phyloP scores from a whole-genome alignment of 2,329 filamentous ascomycete species.

The Trichoderma oligosporum region DNA sequence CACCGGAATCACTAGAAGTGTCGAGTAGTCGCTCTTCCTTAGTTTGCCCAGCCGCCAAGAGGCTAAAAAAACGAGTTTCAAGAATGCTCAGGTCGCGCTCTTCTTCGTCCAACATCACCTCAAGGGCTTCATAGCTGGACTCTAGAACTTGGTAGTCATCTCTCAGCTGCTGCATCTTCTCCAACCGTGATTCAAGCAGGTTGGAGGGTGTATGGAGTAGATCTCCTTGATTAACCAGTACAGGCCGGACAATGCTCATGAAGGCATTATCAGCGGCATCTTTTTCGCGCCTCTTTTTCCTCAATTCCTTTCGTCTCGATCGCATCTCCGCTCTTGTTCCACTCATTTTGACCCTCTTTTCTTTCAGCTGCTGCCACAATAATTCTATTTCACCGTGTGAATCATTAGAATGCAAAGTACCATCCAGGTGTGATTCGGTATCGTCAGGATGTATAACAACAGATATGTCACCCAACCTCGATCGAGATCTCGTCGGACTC shows the following conservation, averaged over 20 bases:
- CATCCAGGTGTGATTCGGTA: constrained; percentile 20
- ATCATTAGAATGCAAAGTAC: constrained; percentile 22
- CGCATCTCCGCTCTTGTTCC: constrained; percentile 33
- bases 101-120: constrained; percentile 35
- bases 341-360: constrained; percentile 30
- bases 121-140: constrained; percentile 36
- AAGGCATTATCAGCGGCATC: constrained; percentile 40
- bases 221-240: constrained; percentile 32
- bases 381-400: constrained; percentile 33
- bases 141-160: constrained; percentile 38
- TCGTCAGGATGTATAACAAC: constrained; percentile 14
- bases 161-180: constrained; percentile 37
- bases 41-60: constrained; percentile 32
- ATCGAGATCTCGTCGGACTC: constrained; percentile 24
- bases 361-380: constrained; percentile 37
- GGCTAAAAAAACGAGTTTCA: constrained; percentile 39
- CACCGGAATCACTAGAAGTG: constrained; percentile 12
- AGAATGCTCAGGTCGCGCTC: constrained; percentile 35
- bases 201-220: constrained; percentile 23
- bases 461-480: constrained; percentile 15
- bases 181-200: constrained; percentile 30
- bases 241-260: constrained; percentile 38
- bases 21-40: constrained; percentile 17
- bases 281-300: constrained; percentile 31
- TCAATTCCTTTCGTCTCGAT: constrained; percentile 31